Base-by-base conservation (phyloP, 2,329 filamentous ascomycete species). In the Cercospora sp. region DNA sequence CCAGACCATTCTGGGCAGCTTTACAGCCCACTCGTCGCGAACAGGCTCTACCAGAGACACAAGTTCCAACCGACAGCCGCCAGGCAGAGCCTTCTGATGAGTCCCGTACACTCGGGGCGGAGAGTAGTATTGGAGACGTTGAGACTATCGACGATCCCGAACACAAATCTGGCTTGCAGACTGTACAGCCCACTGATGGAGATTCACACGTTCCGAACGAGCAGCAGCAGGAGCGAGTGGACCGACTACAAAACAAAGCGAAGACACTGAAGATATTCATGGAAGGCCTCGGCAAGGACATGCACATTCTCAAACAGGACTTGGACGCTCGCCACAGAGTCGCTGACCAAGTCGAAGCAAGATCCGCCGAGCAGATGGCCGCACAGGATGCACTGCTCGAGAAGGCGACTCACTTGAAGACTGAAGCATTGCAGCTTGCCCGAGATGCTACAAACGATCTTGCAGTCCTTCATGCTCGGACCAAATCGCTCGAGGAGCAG, bases 231-330 rank as follows among this genome's bases (percentile, higher is more conserved):
- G 23, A n/a, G 20, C 48, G 48, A 26, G 23, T 28, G 48, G 10
- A 53, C 23, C 23, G 48, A n/a, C 23, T 53, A 16, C 48, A 53
- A 26, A 26, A 28, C 13, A 73, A 71, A 64, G 63, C 67, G 5
- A 61, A 62, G 33, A 67, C 61, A 26, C 67, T 74, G 60, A 74
- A 72, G 63, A 70, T 42, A 6, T 76, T 73, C 57, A 60, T 76
- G 13, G 63, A 72, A 42, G 72, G 69, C 16, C 67, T 76, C 13
- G 70, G 71, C 26, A 69, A 67, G n/a, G 74, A 76, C 55, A 42
- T 74, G 7, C 62, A 65, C 45, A 51, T 55, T 9, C 63, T 76
- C 28, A 71, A 65, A 57, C 67, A 61, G n/a, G 67, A 72, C 10
- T 63, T 67, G 26, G 63, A 55, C 26, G 55, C 61, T 33, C 61